phyloP scores from a whole-genome alignment of 768 basidiomycete genomes.

The Panus rudis region DNA sequence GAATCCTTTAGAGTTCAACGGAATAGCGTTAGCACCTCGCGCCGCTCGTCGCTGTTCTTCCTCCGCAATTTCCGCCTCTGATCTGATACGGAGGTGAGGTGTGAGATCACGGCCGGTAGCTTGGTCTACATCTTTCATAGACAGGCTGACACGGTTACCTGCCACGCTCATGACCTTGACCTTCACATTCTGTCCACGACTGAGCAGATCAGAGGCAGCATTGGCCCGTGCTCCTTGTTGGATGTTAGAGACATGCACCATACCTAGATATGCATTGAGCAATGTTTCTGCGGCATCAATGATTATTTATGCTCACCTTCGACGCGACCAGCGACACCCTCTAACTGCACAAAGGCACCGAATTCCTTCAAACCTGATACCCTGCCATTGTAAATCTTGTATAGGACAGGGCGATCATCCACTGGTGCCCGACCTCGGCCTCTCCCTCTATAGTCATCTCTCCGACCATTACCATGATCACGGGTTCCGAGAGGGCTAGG shows the following conservation, averaged over 20 bases:
- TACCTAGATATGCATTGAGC: constrained; percentile 43
- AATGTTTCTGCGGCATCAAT: not conserved
- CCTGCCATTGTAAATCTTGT: constrained; percentile 90
- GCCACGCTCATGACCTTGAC: constrained; percentile 96
- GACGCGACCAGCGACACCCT: constrained; percentile 76
- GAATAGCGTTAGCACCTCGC: constrained; percentile 82
- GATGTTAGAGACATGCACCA: constrained; percentile 95
- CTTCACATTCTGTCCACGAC: constrained; percentile 79
- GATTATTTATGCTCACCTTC: constrained; percentile 62
- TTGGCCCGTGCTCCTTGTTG: constrained; percentile 80
- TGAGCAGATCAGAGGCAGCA: constrained; percentile 80
- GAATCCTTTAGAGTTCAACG: constrained; percentile 49
- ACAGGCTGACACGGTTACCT: constrained; percentile 73
- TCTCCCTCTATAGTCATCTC: constrained; percentile 35
- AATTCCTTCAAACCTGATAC: constrained; percentile 89
- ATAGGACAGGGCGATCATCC: constrained; percentile 83
- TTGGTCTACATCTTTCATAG: constrained; percentile 99
- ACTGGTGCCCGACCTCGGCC: constrained; percentile 33
- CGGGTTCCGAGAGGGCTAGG: constrained; percentile 52
- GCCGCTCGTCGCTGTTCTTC: constrained; percentile 63
- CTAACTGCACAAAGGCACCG: constrained; percentile 88
- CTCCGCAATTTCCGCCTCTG: constrained; percentile 81
- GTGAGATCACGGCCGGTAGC: constrained; percentile 82
- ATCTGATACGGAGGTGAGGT: constrained; percentile 90
- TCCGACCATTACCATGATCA: constrained; percentile 39